Percentiles rank a stretch among this genome's conserved stretches.
phyloP scores from a whole-genome alignment of 1,284 basidiomycete genomes.

The Austropuccinia psidii region DNA sequence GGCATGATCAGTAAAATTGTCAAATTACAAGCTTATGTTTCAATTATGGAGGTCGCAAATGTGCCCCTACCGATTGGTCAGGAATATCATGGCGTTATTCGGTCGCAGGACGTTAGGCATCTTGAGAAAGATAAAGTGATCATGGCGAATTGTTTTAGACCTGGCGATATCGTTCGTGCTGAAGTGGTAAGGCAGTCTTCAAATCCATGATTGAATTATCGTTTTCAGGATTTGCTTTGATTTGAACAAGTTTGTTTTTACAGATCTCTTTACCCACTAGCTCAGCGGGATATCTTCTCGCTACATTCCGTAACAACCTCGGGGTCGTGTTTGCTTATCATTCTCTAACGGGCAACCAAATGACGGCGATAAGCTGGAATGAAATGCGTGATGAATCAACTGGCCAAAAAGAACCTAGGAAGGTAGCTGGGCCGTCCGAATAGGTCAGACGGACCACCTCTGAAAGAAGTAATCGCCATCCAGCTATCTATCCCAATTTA shows the following conservation, averaged over 20 bases:
- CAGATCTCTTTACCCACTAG: constrained; percentile 82
- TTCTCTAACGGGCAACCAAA: constrained; percentile 65
- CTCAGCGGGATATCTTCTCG: constrained; percentile 83
- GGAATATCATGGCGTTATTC: constrained; percentile 86
- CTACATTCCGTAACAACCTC: constrained; percentile 85
- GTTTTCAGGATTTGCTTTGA: not conserved
- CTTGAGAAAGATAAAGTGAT: constrained; percentile 81
- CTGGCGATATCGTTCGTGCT: constrained; percentile 90
- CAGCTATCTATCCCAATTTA: too few species aligned
- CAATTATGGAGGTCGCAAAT: constrained; percentile 82
- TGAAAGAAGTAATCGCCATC: too few species aligned
- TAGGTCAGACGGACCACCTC: too few species aligned
- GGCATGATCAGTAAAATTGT: constrained; percentile 77
- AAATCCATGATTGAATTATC: not conserved
- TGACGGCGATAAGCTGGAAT: constrained; percentile 79
- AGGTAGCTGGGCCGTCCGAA: constrained; percentile 90
- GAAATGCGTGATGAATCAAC: constrained; percentile 83
- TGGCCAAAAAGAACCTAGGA: constrained; percentile 69
- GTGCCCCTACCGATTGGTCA: constrained; percentile 76
- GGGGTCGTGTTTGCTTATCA: constrained; percentile 83
- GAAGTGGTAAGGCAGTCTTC: constrained; percentile 62
- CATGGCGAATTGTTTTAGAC: constrained; percentile 87
- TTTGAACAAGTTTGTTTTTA: not conserved
- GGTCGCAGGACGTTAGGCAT: constrained; percentile 75
- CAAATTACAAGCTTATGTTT: constrained; percentile 74